These are phyloP conservation scores for Plectosphaerella plurivora DNA, from an alignment of 2,329 filamentous ascomycete species.

Conservation along the genomic window DNA sequence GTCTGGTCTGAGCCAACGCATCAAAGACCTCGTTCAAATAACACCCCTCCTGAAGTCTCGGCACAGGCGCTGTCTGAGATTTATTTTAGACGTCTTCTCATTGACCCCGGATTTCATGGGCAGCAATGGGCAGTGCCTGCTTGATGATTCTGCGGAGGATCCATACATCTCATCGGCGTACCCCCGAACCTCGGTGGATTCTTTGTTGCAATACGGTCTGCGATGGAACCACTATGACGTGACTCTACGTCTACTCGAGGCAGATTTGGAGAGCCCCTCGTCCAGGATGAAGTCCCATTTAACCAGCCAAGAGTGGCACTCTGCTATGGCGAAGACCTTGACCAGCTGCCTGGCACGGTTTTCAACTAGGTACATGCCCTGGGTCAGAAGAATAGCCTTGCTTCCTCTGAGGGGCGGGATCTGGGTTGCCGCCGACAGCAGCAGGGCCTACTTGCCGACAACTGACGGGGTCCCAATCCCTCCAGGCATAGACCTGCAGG, in stretches of 20 bases:
- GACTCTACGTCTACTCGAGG: conserved; percentile 5
- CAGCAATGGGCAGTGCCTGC: neutral
- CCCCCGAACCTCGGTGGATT: conserved; percentile 1
- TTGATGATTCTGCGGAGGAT: neutral
- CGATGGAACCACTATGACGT: neutral
- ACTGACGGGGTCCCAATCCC: conserved; percentile 4
- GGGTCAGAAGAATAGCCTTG: neutral
- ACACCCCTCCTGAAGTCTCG: conserved; percentile 10
- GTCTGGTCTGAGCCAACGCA: conserved; percentile 15
- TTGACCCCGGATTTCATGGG: neutral
- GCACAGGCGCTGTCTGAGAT: conserved; percentile 6
- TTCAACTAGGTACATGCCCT: neutral
- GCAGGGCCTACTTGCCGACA: neutral
- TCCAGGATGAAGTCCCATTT: conserved; percentile 10
- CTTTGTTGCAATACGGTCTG: conserved; percentile 8
- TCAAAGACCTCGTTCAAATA: conserved; percentile 13
- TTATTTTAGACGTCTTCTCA: neutral
- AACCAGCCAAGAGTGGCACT: conserved; percentile 14
- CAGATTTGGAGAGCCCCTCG: conserved; percentile 9
- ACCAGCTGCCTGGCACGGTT: too few relatives aligned
- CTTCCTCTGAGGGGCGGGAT: neutral
- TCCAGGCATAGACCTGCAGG: neutral
- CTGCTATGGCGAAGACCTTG: too few relatives aligned
- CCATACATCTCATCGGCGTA: neutral
- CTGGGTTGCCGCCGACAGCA: conserved; percentile 2